Conservation (phyloP, 495 filamentous ascomycete species). For the Bombardia bombarda region DNA sequence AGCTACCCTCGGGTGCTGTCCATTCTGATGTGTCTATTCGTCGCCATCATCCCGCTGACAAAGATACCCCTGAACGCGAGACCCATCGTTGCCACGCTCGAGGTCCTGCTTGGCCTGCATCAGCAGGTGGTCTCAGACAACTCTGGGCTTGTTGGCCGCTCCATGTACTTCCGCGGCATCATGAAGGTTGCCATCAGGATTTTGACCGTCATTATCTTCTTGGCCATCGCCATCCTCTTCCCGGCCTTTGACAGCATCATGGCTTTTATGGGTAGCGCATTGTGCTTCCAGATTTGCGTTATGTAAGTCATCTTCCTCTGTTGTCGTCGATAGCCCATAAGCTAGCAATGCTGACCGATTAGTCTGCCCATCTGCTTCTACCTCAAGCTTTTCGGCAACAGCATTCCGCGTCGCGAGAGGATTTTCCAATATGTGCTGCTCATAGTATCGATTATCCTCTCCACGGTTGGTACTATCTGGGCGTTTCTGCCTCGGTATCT, state of each 20-base stretch:
- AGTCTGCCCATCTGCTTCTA: conserved; percentile 48
- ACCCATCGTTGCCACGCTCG: conserved; percentile 77
- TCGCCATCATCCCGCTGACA: conserved; percentile 88
- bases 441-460: conserved; percentile 57
- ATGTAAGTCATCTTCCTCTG: conserved; percentile 46
- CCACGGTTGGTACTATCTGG: conserved; percentile 72
- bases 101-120: conserved; percentile 70
- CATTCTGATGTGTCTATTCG: conserved; percentile 71
- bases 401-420: conserved; percentile 60
- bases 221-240: conserved; percentile 62
- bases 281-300: conserved; percentile 92
- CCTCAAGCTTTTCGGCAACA: conserved; percentile 81
- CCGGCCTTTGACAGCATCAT: conserved; percentile 90
- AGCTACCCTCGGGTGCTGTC: conserved; percentile 71
- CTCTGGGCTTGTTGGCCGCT: conserved; percentile 41
- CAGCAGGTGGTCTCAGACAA: conserved; percentile 40
- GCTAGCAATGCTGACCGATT: too few species aligned
- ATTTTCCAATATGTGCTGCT: conserved; percentile 63
- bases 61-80: conserved; percentile 89
- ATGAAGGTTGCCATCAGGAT: conserved; percentile 57
- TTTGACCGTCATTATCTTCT: conserved; percentile 28
- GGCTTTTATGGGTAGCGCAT: conserved; percentile 82
- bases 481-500: conserved; percentile 68
- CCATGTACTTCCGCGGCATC: conserved; percentile 48
- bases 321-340: too few species aligned